Percentiles rank a stretch among this genome's conserved stretches.
These are phyloP conservation scores for Neospora caninum DNA, from an alignment of 169 alveolate species.

Conservation along the genomic window DNA sequence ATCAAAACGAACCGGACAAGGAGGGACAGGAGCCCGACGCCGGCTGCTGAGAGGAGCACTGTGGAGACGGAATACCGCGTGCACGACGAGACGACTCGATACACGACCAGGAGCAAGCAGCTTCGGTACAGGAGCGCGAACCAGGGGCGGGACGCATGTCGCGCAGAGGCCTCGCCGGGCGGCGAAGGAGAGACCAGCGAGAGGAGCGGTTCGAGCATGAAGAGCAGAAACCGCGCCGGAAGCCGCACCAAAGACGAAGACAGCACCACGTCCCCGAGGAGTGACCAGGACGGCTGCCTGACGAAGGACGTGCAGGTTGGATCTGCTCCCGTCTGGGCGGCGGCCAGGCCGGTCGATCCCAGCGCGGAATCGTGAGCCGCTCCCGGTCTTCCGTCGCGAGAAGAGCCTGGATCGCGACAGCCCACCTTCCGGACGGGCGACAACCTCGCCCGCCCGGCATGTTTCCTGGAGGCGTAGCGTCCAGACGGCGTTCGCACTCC, in stretches of 20 bases:
- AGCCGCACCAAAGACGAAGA: slow-evolving; percentile 44
- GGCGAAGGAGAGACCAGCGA: background rate
- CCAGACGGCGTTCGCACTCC: background rate
- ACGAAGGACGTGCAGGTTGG: no score
- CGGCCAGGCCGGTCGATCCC: no score
- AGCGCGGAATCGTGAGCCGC: no score
- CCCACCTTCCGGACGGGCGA: background rate
- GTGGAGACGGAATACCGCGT: background rate
- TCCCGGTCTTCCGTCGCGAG: background rate
- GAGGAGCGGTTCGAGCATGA: slow-evolving; percentile 31
- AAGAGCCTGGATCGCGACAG: background rate
- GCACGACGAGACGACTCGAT: background rate
- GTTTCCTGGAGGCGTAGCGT: background rate
- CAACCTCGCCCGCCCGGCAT: background rate
- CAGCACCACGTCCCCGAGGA: slow-evolving; percentile 14
- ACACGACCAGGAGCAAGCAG: slow-evolving; percentile 47
- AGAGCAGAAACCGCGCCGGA: background rate
- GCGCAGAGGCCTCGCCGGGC: background rate
- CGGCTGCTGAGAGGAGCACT: slow-evolving; percentile 1
- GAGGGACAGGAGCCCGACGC: slow-evolving; percentile 1
- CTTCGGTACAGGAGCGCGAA: slow-evolving; percentile 45
- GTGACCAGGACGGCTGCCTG: slow-evolving; percentile 28
- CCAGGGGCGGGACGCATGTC: slow-evolving; percentile 48
- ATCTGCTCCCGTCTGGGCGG: background rate
- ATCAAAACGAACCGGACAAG: background rate